These are phyloP conservation scores for Rhytidiadelphus loreus DNA, from an alignment of 225 moss, liverwort and hornwort species.

Conservation along the genomic window DNA sequence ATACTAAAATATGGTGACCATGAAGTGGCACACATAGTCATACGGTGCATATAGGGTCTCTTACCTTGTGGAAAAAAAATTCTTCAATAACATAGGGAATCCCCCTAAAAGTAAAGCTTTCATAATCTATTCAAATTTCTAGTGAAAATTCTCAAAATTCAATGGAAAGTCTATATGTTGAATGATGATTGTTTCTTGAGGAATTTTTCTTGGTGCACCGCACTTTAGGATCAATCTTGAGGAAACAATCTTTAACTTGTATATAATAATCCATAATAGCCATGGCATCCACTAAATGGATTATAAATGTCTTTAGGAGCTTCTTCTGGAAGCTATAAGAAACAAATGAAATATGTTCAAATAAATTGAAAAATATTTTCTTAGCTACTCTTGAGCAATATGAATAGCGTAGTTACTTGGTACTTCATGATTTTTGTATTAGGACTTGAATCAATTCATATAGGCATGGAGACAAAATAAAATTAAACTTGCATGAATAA, in stretches of 20 bases:
- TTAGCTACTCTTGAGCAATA: neutral
- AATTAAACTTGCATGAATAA: neutral
- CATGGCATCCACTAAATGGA: rapidly evolving
- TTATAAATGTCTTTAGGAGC: neutral
- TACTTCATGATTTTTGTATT: neutral
- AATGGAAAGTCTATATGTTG: rapidly evolving
- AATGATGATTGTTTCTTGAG: neutral
- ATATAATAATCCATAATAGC: neutral
- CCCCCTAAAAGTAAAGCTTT: rapidly evolving
- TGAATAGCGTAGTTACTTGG: neutral
- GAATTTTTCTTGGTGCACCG: neutral
- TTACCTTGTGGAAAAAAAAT: neutral
- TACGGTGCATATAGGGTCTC: neutral
- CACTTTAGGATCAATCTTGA: neutral
- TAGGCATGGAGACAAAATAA: neutral
- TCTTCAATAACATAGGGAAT: neutral
- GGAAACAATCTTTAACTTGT: neutral
- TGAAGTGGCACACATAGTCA: neutral
- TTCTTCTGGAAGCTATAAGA: rapidly evolving
- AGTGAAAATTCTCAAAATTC: neutral
- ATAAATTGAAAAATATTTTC: neutral
- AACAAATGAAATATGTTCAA: rapidly evolving
- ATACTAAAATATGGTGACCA: neutral
- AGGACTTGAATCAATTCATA: neutral
- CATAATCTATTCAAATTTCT: neutral